Conservation (phyloP, 108 stramenopile genomes). For the Nitzschia sp. region DNA sequence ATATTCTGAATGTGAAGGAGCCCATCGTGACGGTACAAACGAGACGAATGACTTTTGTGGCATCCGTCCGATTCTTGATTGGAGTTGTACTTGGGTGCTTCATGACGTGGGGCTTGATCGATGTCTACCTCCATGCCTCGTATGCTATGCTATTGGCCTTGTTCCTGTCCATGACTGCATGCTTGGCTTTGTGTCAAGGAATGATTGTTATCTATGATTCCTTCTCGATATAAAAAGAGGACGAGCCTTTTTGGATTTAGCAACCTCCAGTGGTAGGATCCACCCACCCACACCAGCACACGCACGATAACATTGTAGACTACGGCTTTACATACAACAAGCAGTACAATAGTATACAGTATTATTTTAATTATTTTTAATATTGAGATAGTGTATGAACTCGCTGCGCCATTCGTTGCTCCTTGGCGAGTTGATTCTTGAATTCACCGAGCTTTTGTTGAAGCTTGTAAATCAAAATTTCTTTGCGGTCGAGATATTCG, state of each 20-base stretch:
- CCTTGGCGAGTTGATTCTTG: conserved; percentile 28
- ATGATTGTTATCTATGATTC: conserved; percentile 26
- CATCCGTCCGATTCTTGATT: conserved; percentile 8
- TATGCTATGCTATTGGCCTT: neutral
- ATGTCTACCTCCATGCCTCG: conserved; percentile 13
- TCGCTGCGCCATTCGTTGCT: conserved; percentile 22
- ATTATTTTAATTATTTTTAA: too few relatives aligned
- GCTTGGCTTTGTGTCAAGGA: conserved; percentile 18
- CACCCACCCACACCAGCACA: too few relatives aligned
- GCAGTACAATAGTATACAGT: too few relatives aligned
- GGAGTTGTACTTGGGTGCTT: conserved; percentile 28
- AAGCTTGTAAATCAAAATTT: conserved; percentile 57
- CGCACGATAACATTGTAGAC: too few relatives aligned
- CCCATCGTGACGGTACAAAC: neutral
- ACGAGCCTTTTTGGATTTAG: too few relatives aligned
- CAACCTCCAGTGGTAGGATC: too few relatives aligned
- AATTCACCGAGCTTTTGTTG: conserved; percentile 65
- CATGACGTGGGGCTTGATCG: conserved; percentile 10
- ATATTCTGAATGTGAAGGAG: neutral
- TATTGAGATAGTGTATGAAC: conserved; percentile 23
- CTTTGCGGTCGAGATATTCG: conserved; percentile 88
- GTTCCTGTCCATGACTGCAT: neutral
- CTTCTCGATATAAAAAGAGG: neutral
- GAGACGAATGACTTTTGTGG: conserved; percentile 14
- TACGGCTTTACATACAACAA: too few relatives aligned